Conservation (phyloP, 2,329 filamentous ascomycete species). For the Xylaria sp. region DNA sequence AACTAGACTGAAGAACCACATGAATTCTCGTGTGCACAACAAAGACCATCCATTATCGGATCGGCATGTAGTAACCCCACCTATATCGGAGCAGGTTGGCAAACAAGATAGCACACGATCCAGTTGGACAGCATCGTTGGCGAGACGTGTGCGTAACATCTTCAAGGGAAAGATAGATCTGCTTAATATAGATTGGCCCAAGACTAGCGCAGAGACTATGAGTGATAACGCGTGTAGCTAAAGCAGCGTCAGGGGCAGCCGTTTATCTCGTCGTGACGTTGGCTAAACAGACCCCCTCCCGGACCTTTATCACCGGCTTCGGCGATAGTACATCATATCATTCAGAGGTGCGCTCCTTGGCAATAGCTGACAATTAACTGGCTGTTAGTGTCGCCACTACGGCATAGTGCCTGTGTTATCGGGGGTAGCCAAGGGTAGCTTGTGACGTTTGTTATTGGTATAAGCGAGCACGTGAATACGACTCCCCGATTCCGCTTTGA, state of each 20-base stretch:
- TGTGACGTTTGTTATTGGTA: conserved; percentile 1
- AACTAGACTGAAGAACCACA: conserved; percentile 9
- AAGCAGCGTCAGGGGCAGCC: conserved; percentile 28
- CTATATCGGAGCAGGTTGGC: conserved; percentile 15
- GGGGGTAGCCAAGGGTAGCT: conserved; percentile 22
- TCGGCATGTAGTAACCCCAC: conserved; percentile 26
- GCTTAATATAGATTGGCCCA: background rate
- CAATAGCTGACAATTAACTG: conserved; percentile 19
- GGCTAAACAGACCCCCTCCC: conserved; percentile 16
- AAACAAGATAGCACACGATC: conserved; percentile 12
- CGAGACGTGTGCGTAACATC: conserved; percentile 21
- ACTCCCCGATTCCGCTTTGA: background rate
- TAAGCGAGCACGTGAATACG: conserved; percentile 21
- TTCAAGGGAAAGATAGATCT: conserved; percentile 1
- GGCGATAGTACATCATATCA: conserved; percentile 20
- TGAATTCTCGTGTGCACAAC: conserved; percentile 8
- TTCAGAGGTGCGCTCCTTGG: conserved; percentile 10
- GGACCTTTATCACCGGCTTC: conserved; percentile 40
- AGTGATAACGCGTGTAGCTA: conserved; percentile 23
- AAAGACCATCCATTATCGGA: conserved; percentile 24
- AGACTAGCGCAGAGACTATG: conserved; percentile 10
- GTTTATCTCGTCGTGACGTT: conserved; percentile 4
- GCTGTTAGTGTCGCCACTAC: conserved; percentile 7
- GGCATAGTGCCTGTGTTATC: background rate
- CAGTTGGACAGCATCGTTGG: conserved; percentile 15